phyloP scores from a whole-genome alignment of 75 land plant genomes.

The Pinus taeda region DNA sequence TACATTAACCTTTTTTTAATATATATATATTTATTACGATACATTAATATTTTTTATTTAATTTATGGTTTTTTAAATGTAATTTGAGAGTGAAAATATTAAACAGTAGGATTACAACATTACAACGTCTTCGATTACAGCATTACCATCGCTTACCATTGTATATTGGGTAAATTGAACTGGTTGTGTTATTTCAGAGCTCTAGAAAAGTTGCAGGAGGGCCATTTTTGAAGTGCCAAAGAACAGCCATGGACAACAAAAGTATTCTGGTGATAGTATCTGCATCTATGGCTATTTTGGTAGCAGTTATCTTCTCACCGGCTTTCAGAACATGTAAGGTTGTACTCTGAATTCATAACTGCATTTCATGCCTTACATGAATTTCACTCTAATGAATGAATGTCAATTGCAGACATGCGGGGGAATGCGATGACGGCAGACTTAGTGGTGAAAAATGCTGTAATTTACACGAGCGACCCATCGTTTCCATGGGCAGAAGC shows the following conservation, averaged over 20 bases:
- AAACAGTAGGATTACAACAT: too few relatives aligned
- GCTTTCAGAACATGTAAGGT: background rate
- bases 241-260: background rate
- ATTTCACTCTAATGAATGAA: background rate
- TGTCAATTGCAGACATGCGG: background rate
- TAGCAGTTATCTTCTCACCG: background rate
- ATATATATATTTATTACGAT: too few relatives aligned
- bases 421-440: conserved; percentile 40
- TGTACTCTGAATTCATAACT: background rate
- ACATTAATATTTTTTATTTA: too few relatives aligned
- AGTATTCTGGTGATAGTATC: background rate
- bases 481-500: conserved; percentile 67
- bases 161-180: too few relatives aligned
- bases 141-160: too few relatives aligned
- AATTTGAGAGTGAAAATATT: too few relatives aligned
- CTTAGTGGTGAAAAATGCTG: conserved; percentile 54
- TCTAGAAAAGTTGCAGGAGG: too few relatives aligned
- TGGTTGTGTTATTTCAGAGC: too few relatives aligned
- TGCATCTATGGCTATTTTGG: background rate
- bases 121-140: too few relatives aligned
- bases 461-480: conserved; percentile 68
- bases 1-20: too few relatives aligned
- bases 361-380: background rate
- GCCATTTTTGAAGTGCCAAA: too few relatives aligned
- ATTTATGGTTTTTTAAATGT: too few relatives aligned